These are phyloP conservation scores for Cladosporium velox DNA, from an alignment of 2,329 filamentous ascomycete species.

Conservation along the genomic window DNA sequence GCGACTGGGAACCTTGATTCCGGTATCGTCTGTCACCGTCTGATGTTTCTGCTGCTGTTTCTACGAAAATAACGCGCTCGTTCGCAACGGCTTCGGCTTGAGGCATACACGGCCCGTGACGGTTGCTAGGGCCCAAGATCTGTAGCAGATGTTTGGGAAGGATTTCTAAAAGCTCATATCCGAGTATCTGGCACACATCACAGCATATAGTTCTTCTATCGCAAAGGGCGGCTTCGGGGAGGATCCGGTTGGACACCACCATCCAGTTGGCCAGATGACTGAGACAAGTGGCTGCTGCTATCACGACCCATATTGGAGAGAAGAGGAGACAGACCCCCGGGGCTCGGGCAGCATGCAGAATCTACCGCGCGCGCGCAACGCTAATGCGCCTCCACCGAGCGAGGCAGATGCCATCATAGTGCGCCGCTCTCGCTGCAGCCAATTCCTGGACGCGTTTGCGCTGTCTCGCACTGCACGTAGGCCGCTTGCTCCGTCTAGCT, in stretches of 20 bases:
- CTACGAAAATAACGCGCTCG: not conserved
- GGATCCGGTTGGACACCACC: not conserved
- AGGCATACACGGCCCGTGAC: conserved; percentile 5
- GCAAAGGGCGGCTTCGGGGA: not conserved
- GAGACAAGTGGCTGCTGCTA: conserved; percentile 13
- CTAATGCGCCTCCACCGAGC: conserved; percentile 15
- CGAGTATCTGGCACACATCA: not conserved
- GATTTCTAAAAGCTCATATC: not conserved
- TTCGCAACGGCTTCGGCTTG: conserved; percentile 5
- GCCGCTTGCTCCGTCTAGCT: conserved; percentile 14
- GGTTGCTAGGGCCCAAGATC: conserved; percentile 7
- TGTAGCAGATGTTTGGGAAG: conserved; percentile 1
- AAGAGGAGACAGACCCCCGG: not conserved
- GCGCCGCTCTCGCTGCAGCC: conserved; percentile 6
- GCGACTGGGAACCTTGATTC: not conserved
- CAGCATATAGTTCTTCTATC: not conserved
- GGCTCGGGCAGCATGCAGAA: conserved; percentile 8
- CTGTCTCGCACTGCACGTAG: conserved; percentile 8
- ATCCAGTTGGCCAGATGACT: not conserved
- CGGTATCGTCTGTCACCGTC: not conserved
- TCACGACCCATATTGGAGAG: conserved; percentile 6
- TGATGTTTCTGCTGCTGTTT: not conserved
- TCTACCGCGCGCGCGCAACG: conserved; percentile 2
- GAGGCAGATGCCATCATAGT: conserved; percentile 7
- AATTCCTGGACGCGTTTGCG: conserved; percentile 10